Percentiles rank a stretch among this genome's conserved stretches.
phyloP scores from a whole-genome alignment of 1,284 basidiomycete genomes.

The Ceratobasidium sp. region DNA sequence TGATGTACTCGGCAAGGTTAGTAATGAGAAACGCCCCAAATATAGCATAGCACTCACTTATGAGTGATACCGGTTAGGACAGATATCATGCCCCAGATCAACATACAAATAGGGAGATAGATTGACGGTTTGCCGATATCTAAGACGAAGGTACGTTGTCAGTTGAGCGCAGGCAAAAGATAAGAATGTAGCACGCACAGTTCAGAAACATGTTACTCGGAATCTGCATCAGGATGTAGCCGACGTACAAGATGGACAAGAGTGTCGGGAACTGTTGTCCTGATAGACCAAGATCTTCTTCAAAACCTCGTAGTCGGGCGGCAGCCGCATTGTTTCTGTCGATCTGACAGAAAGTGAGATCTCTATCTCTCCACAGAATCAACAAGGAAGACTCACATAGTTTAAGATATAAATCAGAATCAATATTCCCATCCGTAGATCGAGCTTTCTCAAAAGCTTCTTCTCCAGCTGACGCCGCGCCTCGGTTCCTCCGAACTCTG shows the following conservation, averaged over 20 bases:
- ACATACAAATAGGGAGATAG: conserved; percentile 79
- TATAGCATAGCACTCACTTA: conserved; percentile 60
- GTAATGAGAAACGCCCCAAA: conserved; percentile 20
- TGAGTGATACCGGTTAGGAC: conserved; percentile 72
- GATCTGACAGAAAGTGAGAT: conserved; percentile 14
- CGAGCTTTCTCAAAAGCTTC: conserved; percentile 72
- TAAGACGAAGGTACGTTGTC: neutral
- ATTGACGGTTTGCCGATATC: conserved; percentile 77
- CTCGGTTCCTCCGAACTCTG: conserved; percentile 63
- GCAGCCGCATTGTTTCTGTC: conserved; percentile 57
- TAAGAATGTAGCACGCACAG: conserved; percentile 50
- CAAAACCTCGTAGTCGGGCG: conserved; percentile 77
- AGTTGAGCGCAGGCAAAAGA: neutral
- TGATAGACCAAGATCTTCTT: conserved; percentile 73
- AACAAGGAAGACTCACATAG: conserved; percentile 62
- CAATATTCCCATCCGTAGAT: conserved; percentile 74
- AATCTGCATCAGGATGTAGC: conserved; percentile 82
- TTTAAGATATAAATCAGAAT: conserved; percentile 78
- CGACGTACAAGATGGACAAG: conserved; percentile 73
- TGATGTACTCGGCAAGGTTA: conserved; percentile 56
- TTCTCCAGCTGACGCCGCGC: conserved; percentile 63
- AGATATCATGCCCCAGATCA: conserved; percentile 78
- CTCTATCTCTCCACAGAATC: conserved; percentile 15
- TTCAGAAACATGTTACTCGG: conserved; percentile 83
- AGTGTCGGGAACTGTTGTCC: conserved; percentile 79